Conservation (phyloP, 305 asterid genomes). For the Ilex paraguariensis region DNA sequence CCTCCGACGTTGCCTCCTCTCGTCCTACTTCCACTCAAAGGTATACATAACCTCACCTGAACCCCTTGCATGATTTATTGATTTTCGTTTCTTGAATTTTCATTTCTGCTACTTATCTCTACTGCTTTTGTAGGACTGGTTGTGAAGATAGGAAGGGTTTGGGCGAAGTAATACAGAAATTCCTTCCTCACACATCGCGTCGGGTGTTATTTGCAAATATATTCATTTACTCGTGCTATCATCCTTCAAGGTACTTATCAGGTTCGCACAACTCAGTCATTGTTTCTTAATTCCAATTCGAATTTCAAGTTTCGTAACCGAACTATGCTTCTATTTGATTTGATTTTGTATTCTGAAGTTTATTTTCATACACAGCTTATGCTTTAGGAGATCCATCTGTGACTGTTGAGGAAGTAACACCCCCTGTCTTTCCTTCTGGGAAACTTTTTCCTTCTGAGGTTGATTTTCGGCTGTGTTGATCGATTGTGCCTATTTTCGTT, state of each 20-base stretch:
- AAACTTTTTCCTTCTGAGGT: conserved; percentile 89
- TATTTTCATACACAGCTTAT: conserved; percentile 44
- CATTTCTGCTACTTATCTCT: background rate
- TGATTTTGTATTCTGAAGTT: background rate
- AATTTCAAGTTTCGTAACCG: background rate
- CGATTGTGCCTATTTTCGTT: background rate
- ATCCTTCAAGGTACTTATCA: conserved; percentile 77
- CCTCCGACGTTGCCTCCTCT: conserved; percentile 27
- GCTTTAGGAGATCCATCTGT: conserved; percentile 91
- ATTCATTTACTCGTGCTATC: conserved; percentile 41
- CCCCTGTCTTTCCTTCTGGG: conserved; percentile 59
- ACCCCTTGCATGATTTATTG: background rate
- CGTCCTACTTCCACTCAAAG: conserved; percentile 29
- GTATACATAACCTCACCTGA: conserved; percentile 21
- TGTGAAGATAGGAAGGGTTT: conserved; percentile 18
- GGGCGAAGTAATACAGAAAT: conserved; percentile 24
- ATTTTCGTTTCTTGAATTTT: background rate
- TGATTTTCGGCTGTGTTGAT: conserved; percentile 1
- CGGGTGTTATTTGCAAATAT: conserved; percentile 58
- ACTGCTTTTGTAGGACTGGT: conserved; percentile 27
- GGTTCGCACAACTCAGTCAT: conserved; percentile 51
- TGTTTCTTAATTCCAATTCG: background rate
- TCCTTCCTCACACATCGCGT: conserved; percentile 37
- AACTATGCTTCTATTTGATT: background rate
- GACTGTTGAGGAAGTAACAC: conserved; percentile 87